Conservation (phyloP, 2,329 filamentous ascomycete genomes). For the Pseudocercospora musae region DNA sequence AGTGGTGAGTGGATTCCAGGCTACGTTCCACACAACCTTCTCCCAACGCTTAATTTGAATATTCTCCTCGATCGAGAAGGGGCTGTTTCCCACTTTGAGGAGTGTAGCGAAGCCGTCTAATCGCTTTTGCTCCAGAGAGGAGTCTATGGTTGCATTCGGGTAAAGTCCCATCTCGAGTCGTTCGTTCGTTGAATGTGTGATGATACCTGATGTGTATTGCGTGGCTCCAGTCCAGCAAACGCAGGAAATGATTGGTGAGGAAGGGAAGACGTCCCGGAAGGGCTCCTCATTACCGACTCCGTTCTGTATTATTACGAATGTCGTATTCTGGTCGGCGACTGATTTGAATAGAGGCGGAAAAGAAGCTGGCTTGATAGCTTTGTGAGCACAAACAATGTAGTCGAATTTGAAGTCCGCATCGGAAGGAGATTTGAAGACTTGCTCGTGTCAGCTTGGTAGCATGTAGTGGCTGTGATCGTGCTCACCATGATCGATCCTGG, state of each 20-base stretch:
- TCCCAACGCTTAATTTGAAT: constrained; percentile 58
- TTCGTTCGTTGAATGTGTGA: constrained; percentile 53
- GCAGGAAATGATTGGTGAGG: constrained; percentile 53
- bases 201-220: constrained; percentile 49
- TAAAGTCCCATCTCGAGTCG: constrained; percentile 56
- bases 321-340: constrained; percentile 44
- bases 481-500: constrained; percentile 27
- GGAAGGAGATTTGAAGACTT: constrained; percentile 42
- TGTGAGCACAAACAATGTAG: constrained; percentile 48
- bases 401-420: constrained; percentile 39
- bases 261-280: constrained; percentile 49
- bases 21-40: constrained; percentile 60
- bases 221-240: constrained; percentile 56
- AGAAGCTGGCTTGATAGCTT: constrained; percentile 41
- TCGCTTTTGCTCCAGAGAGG: constrained; percentile 34
- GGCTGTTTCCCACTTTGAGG: constrained; percentile 43
- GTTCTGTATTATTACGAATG: constrained; percentile 62
- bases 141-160: constrained; percentile 37
- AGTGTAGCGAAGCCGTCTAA: constrained; percentile 46
- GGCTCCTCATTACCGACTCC: constrained; percentile 60
- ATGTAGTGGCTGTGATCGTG: neutral
- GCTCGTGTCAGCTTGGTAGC: constrained; percentile 16
- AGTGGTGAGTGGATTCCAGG: constrained; percentile 57
- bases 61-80: constrained; percentile 50
- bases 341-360: constrained; percentile 40